Conservation (phyloP, 495 filamentous ascomycete species). For the Xylaria curta region DNA sequence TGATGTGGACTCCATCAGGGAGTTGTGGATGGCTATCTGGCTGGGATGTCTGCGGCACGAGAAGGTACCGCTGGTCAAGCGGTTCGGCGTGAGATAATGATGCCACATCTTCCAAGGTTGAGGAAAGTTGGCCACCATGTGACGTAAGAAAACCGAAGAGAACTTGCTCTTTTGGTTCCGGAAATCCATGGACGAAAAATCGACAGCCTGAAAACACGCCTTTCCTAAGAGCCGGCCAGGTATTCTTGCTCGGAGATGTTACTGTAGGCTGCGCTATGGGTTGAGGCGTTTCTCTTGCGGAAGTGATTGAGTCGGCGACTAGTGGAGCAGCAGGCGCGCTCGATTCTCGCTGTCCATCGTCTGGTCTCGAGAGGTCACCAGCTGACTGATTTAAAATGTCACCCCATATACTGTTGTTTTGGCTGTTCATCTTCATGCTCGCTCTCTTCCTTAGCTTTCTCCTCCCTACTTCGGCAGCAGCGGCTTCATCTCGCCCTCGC, state of each 20-base stretch:
- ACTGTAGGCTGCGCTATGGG: conserved; percentile 26
- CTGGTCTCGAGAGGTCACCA: conserved; percentile 28
- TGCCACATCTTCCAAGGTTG: conserved; percentile 51
- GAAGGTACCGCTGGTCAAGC: conserved; percentile 46
- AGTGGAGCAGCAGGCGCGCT: conserved; percentile 20
- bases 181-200: conserved; percentile 73
- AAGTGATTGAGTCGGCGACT: not conserved
- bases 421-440: conserved; percentile 76
- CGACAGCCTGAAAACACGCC: conserved; percentile 61
- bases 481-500: conserved; percentile 40
- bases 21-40: conserved; percentile 48
- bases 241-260: conserved; percentile 19
- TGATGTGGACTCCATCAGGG: conserved; percentile 54
- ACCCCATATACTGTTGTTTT: conserved; percentile 84
- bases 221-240: conserved; percentile 19
- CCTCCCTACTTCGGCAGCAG: conserved; percentile 51
- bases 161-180: conserved; percentile 47
- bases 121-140: conserved; percentile 52
- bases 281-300: conserved; percentile 10
- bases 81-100: conserved; percentile 36
- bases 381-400: conserved; percentile 69
- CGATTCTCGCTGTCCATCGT: conserved; percentile 12
- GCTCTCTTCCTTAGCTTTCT: conserved; percentile 81
- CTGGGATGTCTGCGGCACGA: conserved; percentile 56
- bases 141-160: conserved; percentile 51